Base-by-base conservation (phyloP, 176 grass and related monocot genomes). In the Tuctoria greenei region DNA sequence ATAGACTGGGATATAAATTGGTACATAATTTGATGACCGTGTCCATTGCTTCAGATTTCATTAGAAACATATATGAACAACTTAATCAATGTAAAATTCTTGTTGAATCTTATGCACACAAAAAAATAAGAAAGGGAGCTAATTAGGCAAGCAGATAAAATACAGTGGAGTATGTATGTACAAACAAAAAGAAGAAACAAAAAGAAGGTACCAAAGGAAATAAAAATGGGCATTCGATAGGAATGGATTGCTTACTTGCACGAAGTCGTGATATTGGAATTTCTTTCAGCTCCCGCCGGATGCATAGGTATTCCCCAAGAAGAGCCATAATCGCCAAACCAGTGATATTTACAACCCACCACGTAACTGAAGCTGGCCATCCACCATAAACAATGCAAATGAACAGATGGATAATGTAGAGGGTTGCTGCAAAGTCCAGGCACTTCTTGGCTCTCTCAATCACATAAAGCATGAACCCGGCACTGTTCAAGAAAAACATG, bases 301-400 rank as follows among this genome's bases (percentile, higher is more conserved):
- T 95, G 64, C 89, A 99, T 43, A 99, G 57, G 79, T 88, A 83
- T 90, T 85, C 89, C 49, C 96, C 89, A 46, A 99, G 77, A 18
- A 95, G 89, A 51, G 80, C 88, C 96, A 99, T 99, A 42, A 83
- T 78, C 6, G 85, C 85, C 66, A 95, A 90, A 66, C 96, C 85
- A 49, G 40, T 58, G 21, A 99, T 82, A 69, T 95, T 99, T 83
- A 99, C 87, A 79, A 88, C 66, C 96, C 96, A 99, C 96, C 96
- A 99, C 51, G 96, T 95, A 44, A 90, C 12, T 28, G 89, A 95
- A 86, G 90, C 79, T 47, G 96, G 96, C 91, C 96, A 99, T 45
- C 96, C 96, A 63, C 96, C 92, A 86, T 99, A 99, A 44, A 99
- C 86, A 80, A 99, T 92, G 89, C 89, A 95, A 84, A 99, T 85